Evolutionary conservation across 2,329 filamentous ascomycete species (phyloP).

Genomic region (Geosmithia putterillii): DNA sequence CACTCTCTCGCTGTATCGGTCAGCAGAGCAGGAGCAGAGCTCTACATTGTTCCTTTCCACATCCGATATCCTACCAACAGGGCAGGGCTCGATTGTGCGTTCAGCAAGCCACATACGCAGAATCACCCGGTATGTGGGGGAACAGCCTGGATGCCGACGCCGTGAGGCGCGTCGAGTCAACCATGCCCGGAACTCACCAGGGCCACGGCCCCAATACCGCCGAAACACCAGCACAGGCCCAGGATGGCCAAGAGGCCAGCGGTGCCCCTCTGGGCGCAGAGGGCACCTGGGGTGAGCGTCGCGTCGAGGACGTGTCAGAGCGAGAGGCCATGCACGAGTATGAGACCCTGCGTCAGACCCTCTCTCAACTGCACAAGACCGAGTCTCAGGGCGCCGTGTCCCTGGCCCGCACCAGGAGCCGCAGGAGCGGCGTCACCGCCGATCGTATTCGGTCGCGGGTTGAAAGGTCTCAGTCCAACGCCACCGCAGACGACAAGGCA

Average conservation of each 20-base stretch:
- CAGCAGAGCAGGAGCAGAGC: no score
- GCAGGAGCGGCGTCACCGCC: background rate
- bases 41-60: no score
- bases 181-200: slow-evolving; percentile 5
- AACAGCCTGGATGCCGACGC: slow-evolving; percentile 16
- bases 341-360: slow-evolving; percentile 19
- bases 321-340: slow-evolving; percentile 20
- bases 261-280: slow-evolving; percentile 7
- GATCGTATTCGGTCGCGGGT: background rate
- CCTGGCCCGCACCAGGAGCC: background rate
- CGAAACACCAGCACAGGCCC: slow-evolving; percentile 4
- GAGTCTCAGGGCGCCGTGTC: slow-evolving; percentile 16
- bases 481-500: slow-evolving; percentile 2
- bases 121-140: slow-evolving; percentile 15
- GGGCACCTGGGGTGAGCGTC: slow-evolving; percentile 24
- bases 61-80: no score
- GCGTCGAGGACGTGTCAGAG: slow-evolving; percentile 19
- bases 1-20: no score
- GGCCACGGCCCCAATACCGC: slow-evolving; percentile 5
- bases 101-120: no score
- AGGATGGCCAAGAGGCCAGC: slow-evolving; percentile 6
- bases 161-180: slow-evolving; percentile 18
- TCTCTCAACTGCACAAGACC: slow-evolving; percentile 19
- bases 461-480: slow-evolving; percentile 1
- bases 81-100: no score